Evolutionary conservation across 768 basidiomycete genomes (phyloP), one percentile per base, ranked within the genome.

Genomic region (Panaeolus papilionaceus): DNA sequence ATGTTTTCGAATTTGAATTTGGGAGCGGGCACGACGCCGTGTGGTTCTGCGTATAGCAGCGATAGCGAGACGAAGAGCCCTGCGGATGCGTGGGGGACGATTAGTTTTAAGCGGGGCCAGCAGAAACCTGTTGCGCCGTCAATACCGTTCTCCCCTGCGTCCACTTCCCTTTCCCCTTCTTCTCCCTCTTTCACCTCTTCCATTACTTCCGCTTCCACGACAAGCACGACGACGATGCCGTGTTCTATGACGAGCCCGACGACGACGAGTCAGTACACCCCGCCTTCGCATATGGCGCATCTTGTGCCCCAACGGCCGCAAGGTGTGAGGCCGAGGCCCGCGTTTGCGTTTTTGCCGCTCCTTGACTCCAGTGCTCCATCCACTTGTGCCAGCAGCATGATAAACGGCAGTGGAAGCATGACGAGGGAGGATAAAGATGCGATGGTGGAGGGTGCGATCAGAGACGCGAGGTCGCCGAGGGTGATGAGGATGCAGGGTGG

Each of bases 281-380:
- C 62, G 28, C 67, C 64, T 1, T 68, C 75, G 6, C 74, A 79
- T 58, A 74, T 80, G n/a, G 68, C 79, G 11, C 79, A 80, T 64
- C 75, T 81, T 33, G 64, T 76, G 0, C 77, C 77, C 9, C 66
- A 68, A 1, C 58, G 65, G 11, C 68, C 74, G 4, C 49, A 72
- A 0, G 69, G 73, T 8, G 71, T 66, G 47, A 73, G 75, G n/a
- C 64, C 40, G 40, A 79, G 77, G 62, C 77, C 80, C 0, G 66
- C 64, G 4, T 82, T 82, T 62, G 66, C 78, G 0, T 82, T 80
- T 66, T 58, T 83, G 38, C 82, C 81, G 0, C 72, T 83, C 18
- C 72, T 83, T 9, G 63, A 64, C 14, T 14, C 44, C 42, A n/a
- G 47, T n/a, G n/a, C n/a, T n/a, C n/a, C n/a, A n/a, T n/a, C n/a